Evolutionary conservation across 495 filamentous ascomycete genomes (phyloP).

Genomic region (Talaromyces liani): DNA sequence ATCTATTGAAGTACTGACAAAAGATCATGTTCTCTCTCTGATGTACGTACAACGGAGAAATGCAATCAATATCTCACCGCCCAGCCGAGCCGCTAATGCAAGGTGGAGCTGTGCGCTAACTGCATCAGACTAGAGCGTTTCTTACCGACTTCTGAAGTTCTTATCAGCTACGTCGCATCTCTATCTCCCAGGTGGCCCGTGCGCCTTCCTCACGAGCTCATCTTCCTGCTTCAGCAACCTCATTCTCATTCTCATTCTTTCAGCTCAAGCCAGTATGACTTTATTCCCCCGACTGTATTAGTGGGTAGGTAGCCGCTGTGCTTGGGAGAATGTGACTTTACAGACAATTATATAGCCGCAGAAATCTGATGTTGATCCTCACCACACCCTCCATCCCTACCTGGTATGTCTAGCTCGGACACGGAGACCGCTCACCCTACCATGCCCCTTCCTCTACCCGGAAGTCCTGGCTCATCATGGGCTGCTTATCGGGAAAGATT

Average conservation of each 20-base stretch:
- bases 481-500: slow-evolving; percentile 59
- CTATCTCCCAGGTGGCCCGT: neutral
- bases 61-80: neutral
- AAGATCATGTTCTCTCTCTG: neutral
- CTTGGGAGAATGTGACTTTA: neutral
- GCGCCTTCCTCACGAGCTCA: neutral
- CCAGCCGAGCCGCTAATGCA: neutral
- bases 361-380: too few species aligned
- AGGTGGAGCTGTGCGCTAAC: neutral
- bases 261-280: neutral
- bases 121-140: neutral
- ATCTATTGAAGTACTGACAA: neutral
- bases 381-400: too few species aligned
- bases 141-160: neutral
- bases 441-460: slow-evolving; percentile 59
- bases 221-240: neutral
- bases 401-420: slow-evolving; percentile 1
- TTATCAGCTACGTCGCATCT: neutral
- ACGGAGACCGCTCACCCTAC: slow-evolving; percentile 13
- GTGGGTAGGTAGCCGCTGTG: neutral
- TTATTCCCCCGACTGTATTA: neutral
- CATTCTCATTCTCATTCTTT: neutral
- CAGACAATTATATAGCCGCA: neutral
- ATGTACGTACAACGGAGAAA: neutral
- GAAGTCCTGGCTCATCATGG: slow-evolving; percentile 69